phyloP scores from a whole-genome alignment of 352 stramenopile species.

The Phytophthora boehmeriae region DNA sequence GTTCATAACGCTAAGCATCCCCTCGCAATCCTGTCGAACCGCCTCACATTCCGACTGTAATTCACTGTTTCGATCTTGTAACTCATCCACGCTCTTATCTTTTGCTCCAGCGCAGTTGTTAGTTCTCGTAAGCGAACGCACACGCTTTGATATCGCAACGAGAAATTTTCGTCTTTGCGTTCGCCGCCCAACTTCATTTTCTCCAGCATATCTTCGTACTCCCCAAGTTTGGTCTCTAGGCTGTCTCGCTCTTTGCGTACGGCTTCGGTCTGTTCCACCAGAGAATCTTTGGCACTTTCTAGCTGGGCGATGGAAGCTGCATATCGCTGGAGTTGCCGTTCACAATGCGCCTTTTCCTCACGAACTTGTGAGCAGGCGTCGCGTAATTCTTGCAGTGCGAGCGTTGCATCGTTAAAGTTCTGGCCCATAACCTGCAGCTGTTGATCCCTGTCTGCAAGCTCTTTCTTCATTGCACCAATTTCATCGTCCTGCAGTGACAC shows the following conservation, averaged over 20 bases:
- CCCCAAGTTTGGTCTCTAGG: slow-evolving; percentile 53
- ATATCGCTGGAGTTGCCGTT: slow-evolving; percentile 75
- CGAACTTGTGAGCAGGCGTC: slow-evolving; percentile 58
- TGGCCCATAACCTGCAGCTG: slow-evolving; percentile 75
- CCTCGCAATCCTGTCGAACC: slow-evolving; percentile 80
- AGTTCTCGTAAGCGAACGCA: slow-evolving; percentile 70
- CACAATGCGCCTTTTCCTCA: slow-evolving; percentile 68
- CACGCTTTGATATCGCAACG: slow-evolving; percentile 72
- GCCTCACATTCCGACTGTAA: slow-evolving; percentile 63
- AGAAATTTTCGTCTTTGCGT: slow-evolving; percentile 67
- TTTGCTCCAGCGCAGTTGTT: slow-evolving; percentile 56
- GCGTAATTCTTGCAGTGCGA: slow-evolving; percentile 68
- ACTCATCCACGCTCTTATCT: slow-evolving; percentile 53
- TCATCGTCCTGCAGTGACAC: slow-evolving; percentile 80
- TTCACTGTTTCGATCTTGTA: slow-evolving; percentile 47
- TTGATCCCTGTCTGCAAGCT: slow-evolving; percentile 67
- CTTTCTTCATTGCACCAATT: slow-evolving; percentile 63
- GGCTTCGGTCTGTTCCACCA: slow-evolving; percentile 41
- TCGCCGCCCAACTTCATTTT: slow-evolving; percentile 68
- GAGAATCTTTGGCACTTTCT: slow-evolving; percentile 58
- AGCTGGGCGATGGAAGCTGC: slow-evolving; percentile 66
- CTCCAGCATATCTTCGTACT: slow-evolving; percentile 67
- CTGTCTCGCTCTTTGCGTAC: slow-evolving; percentile 36
- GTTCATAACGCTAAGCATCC: slow-evolving; percentile 83
- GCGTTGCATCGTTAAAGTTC: slow-evolving; percentile 78